phyloP scores from a whole-genome alignment of 306 rosid species.

The Fagus sylvatica region DNA sequence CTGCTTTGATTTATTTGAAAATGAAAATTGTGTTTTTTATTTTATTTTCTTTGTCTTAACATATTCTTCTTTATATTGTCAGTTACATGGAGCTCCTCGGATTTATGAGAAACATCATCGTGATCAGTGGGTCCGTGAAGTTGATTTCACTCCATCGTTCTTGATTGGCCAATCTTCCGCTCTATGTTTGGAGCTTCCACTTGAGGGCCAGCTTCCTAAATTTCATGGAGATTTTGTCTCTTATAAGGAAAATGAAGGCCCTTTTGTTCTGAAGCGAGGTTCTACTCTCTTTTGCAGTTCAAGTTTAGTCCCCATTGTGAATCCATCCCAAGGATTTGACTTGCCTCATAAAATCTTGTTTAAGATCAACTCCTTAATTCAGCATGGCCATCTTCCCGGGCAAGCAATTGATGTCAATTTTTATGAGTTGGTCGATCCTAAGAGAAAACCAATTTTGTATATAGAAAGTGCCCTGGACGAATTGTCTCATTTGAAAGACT shows the following conservation, averaged over 20 bases:
- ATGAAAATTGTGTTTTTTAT: background rate
- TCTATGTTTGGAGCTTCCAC: constrained; percentile 61
- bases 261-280: constrained; percentile 7
- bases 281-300: constrained; percentile 2
- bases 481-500: constrained; percentile 33
- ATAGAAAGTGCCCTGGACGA: constrained; percentile 42
- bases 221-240: constrained; percentile 7
- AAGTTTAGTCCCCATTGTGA: constrained; percentile 34
- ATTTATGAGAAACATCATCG: constrained; percentile 43
- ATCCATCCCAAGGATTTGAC: constrained; percentile 23
- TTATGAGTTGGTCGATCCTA: constrained; percentile 39
- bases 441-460: background rate
- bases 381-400: constrained; percentile 44
- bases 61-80: constrained; percentile 10
- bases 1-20: constrained; percentile 6
- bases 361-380: constrained; percentile 46
- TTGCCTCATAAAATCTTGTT: constrained; percentile 42
- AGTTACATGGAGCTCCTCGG: constrained; percentile 75
- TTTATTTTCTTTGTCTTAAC: background rate
- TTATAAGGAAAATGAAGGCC: constrained; percentile 25
- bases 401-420: constrained; percentile 35
- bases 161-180: constrained; percentile 71
- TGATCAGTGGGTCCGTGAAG: constrained; percentile 60
- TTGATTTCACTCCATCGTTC: constrained; percentile 57
- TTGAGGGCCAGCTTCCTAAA: constrained; percentile 35